Conservation (phyloP, 805 yeast genomes). For the Lachancea kluyveri region DNA sequence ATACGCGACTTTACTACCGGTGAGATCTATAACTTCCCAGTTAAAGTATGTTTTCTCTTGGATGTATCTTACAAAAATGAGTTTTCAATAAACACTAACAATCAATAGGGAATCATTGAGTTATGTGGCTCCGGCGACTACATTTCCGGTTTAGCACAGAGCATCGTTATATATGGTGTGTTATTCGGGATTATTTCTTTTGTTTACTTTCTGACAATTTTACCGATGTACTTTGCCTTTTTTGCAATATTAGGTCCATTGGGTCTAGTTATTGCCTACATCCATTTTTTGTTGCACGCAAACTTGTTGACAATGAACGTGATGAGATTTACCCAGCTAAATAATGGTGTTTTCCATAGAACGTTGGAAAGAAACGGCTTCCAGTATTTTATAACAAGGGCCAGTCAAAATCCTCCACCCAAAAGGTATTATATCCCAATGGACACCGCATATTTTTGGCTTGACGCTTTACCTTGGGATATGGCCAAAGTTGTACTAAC, state of each 20-base stretch:
- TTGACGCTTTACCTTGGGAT: constrained; percentile 25
- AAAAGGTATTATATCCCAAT: constrained; percentile 26
- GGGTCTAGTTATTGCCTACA: constrained; percentile 22
- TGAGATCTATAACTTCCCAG: constrained; percentile 15
- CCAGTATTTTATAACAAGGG: constrained; percentile 10
- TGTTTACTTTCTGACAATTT: constrained; percentile 26
- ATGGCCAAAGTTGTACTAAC: too few relatives aligned
- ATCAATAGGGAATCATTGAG: constrained; percentile 16
- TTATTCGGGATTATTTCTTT: constrained; percentile 15
- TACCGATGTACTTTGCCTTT: constrained; percentile 26
- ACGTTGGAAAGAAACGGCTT: constrained; percentile 12
- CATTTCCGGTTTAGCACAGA: constrained; percentile 8
- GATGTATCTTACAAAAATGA: too few relatives aligned
- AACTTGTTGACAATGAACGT: constrained; percentile 28
- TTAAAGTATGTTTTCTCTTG: constrained; percentile 7
- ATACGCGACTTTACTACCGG: constrained; percentile 18
- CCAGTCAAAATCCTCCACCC: constrained; percentile 10
- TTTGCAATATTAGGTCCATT: constrained; percentile 26
- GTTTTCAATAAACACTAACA: too few relatives aligned
- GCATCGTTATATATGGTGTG: constrained; percentile 14
- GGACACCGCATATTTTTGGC: constrained; percentile 24
- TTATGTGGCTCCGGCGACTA: constrained; percentile 13
- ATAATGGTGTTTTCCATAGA: constrained; percentile 13
- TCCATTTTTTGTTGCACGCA: constrained; percentile 27
- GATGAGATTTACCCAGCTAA: constrained; percentile 25